These are phyloP conservation scores for Dothistroma pini DNA, from an alignment of 2,329 filamentous ascomycete genomes.

Conservation along the genomic window DNA sequence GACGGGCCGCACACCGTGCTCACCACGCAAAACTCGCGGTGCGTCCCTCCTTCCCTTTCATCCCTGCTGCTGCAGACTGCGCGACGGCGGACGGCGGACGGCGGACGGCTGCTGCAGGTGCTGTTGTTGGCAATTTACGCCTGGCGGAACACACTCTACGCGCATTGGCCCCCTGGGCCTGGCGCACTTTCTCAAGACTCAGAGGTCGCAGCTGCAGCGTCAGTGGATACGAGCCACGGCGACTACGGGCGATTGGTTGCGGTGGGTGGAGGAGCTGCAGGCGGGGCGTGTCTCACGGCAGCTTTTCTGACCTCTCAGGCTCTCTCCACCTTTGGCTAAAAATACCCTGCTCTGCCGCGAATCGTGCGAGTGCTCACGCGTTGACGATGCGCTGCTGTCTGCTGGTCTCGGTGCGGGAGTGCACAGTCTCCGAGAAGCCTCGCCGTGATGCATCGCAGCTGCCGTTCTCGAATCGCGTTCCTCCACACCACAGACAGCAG, in stretches of 20 bases:
- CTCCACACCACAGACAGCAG: background rate
- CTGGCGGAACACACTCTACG: background rate
- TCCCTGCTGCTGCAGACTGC: background rate
- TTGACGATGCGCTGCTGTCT: background rate
- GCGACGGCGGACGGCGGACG: too few species aligned
- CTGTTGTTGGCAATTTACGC: background rate
- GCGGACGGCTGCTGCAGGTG: background rate
- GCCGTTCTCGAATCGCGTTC: background rate
- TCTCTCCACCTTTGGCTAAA: background rate
- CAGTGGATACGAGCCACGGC: background rate
- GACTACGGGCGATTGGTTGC: background rate
- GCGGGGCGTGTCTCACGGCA: background rate
- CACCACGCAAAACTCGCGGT: background rate
- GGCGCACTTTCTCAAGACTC: background rate
- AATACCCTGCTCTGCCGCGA: background rate
- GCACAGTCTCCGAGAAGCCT: background rate
- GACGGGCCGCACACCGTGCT: background rate
- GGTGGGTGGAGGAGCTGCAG: background rate
- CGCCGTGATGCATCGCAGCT: background rate
- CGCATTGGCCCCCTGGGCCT: background rate
- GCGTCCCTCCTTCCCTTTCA: background rate
- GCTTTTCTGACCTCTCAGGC: too few species aligned
- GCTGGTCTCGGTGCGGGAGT: background rate
- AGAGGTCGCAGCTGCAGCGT: background rate
- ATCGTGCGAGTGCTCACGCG: background rate